Evolutionary conservation across 352 stramenopile genomes (phyloP).

Genomic region (Globisporangium uncinulatum): DNA sequence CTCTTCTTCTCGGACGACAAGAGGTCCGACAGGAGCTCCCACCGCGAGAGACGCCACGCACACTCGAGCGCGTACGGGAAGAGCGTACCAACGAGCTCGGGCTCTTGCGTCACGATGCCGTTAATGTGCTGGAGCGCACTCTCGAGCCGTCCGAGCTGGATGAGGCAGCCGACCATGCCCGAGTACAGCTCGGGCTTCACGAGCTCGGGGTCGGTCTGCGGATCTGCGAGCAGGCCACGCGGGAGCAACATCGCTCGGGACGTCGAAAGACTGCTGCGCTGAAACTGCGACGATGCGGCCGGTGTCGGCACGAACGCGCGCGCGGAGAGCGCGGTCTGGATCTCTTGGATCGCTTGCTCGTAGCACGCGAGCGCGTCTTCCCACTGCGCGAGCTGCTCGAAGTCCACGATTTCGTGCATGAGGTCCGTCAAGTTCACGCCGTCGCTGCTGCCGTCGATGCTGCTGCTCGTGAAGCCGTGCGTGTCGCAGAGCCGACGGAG

Average conservation of each 20-base stretch:
- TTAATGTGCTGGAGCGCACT: slow-evolving; percentile 85
- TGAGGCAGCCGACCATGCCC: slow-evolving; percentile 79
- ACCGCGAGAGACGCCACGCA: slow-evolving; percentile 80
- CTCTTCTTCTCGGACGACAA: slow-evolving; percentile 73
- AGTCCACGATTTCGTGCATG: slow-evolving; percentile 64
- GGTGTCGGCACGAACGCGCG: slow-evolving; percentile 16
- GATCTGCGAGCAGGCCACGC: slow-evolving; percentile 19
- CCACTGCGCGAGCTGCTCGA: slow-evolving; percentile 69
- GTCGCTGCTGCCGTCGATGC: slow-evolving; percentile 22
- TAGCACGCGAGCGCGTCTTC: slow-evolving; percentile 74
- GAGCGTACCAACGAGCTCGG: slow-evolving; percentile 67
- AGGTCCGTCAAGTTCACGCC: slow-evolving; percentile 53
- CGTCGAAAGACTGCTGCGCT: background rate
- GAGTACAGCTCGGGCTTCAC: slow-evolving; percentile 75
- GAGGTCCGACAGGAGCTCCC: slow-evolving; percentile 72
- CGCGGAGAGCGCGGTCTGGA: slow-evolving; percentile 41
- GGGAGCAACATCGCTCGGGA: slow-evolving; percentile 12
- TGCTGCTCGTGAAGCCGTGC: slow-evolving; percentile 24
- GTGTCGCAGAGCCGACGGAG: slow-evolving; percentile 47
- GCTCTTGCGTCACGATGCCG: slow-evolving; percentile 75
- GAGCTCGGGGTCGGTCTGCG: slow-evolving; percentile 35
- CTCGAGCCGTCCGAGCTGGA: slow-evolving; percentile 77
- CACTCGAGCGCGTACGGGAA: slow-evolving; percentile 82
- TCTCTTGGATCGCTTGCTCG: slow-evolving; percentile 70
- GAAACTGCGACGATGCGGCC: background rate